Conservation (phyloP, 179 eudicot species). For the Camellia oleifera region DNA sequence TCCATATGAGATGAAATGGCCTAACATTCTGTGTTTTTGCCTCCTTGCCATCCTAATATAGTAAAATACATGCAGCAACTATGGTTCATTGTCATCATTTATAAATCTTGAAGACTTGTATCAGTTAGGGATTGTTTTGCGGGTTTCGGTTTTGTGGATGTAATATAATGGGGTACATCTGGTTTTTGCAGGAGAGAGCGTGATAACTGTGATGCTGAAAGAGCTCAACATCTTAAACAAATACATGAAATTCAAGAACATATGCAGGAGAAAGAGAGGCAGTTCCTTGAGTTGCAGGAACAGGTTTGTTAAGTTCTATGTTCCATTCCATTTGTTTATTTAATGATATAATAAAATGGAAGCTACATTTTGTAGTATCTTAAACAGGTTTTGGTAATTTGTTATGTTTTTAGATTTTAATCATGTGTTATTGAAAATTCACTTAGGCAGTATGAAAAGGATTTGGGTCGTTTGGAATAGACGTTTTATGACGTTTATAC, state of each 20-base stretch:
- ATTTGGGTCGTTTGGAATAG: not conserved
- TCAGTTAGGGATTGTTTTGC: not conserved
- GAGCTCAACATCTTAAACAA: slow-evolving; percentile 82
- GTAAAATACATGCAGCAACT: not conserved
- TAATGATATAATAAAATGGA: not conserved
- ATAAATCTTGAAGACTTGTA: not conserved
- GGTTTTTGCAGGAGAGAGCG: slow-evolving; percentile 74
- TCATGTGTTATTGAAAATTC: not conserved
- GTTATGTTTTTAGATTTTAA: not conserved
- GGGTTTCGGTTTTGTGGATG: not conserved
- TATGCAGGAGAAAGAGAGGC: slow-evolving; percentile 86
- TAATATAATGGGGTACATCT: not conserved
- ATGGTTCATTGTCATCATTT: not conserved
- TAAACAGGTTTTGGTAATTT: not conserved
- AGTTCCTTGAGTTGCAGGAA: slow-evolving; percentile 88
- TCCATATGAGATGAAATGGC: not conserved
- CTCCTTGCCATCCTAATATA: not conserved
- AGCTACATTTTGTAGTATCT: not conserved
- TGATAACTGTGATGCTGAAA: slow-evolving; percentile 91
- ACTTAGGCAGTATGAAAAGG: not conserved
- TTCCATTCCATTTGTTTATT: slow-evolving; percentile 2
- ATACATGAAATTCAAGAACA: slow-evolving; percentile 95
- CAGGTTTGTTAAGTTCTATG: slow-evolving; percentile 54
- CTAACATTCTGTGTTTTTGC: not conserved
- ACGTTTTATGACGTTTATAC: not conserved